Conservation (phyloP, 495 filamentous ascomycete species). For the Daldinia caldariorum region DNA sequence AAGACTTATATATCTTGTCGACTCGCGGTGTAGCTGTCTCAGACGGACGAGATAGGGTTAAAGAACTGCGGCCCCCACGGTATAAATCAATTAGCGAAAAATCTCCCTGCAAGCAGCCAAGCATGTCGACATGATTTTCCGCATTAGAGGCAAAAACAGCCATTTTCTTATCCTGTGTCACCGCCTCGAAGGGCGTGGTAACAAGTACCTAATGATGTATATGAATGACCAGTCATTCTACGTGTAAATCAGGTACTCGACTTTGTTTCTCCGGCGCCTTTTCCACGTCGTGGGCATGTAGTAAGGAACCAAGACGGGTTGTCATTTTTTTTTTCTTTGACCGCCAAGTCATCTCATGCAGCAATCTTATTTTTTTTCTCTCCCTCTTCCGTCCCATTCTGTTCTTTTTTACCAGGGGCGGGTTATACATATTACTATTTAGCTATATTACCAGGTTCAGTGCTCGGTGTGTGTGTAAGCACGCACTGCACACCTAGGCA, state of each 20-base stretch:
- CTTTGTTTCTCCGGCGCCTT: neutral
- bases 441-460: constrained; percentile 4
- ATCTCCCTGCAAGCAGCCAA: constrained; percentile 8
- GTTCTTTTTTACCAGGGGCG: neutral
- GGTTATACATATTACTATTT: neutral
- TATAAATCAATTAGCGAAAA: neutral
- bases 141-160: neutral
- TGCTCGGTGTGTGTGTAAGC: constrained; percentile 6
- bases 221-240: constrained; percentile 24
- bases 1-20: constrained; percentile 14
- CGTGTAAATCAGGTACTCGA: neutral
- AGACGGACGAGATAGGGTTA: neutral
- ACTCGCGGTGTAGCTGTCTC: constrained; percentile 3
- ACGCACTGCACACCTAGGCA: neutral
- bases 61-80: neutral
- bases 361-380: constrained; percentile 12
- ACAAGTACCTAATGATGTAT: constrained; percentile 3
- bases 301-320: neutral
- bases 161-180: constrained; percentile 22
- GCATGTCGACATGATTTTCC: constrained; percentile 7
- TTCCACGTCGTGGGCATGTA: neutral
- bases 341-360: constrained; percentile 32
- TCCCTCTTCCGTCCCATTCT: neutral
- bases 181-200: constrained; percentile 15
- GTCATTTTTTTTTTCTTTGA: constrained; percentile 8